Conservation (phyloP, 495 filamentous ascomycete species). For the Achaetomiella virescens region DNA sequence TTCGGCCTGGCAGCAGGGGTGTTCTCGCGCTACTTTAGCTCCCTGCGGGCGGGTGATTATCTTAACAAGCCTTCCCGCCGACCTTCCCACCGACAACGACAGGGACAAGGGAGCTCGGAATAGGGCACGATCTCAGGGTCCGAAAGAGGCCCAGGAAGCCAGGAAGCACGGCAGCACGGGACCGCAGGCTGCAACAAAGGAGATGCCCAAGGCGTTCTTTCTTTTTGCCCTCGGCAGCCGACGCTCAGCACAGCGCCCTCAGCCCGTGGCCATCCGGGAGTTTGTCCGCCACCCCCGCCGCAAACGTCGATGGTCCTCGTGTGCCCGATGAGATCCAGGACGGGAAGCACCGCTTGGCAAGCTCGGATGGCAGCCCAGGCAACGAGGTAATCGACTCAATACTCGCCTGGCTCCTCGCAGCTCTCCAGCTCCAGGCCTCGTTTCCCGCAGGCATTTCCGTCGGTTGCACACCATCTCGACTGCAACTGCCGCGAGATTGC, state of each 20-base stretch:
- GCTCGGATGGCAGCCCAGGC: neutral
- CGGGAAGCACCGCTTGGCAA: too few relatives aligned
- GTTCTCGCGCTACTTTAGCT: neutral
- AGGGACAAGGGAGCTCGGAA: too few relatives aligned
- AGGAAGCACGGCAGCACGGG: too few relatives aligned
- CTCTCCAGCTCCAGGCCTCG: neutral
- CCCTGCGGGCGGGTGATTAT: constrained; percentile 5
- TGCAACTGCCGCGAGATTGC: constrained; percentile 22
- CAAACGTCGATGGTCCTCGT: neutral
- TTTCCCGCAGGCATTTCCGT: neutral
- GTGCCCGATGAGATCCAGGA: too few relatives aligned
- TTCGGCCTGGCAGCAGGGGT: neutral
- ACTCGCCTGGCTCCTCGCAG: neutral
- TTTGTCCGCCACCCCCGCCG: neutral
- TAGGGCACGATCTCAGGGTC: too few relatives aligned
- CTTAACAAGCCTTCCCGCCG: neutral
- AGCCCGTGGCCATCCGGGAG: too few relatives aligned
- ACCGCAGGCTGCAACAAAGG: too few relatives aligned
- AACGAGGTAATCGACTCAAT: constrained; percentile 5
- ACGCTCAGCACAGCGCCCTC: too few relatives aligned
- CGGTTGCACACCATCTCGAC: constrained; percentile 11
- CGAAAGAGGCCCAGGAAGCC: too few relatives aligned
- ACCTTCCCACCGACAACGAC: neutral
- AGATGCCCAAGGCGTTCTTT: too few relatives aligned
- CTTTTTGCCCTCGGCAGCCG: too few relatives aligned